These are phyloP conservation scores for Penicillium herquei DNA, from an alignment of 495 filamentous ascomycete genomes.

Conservation along the genomic window DNA sequence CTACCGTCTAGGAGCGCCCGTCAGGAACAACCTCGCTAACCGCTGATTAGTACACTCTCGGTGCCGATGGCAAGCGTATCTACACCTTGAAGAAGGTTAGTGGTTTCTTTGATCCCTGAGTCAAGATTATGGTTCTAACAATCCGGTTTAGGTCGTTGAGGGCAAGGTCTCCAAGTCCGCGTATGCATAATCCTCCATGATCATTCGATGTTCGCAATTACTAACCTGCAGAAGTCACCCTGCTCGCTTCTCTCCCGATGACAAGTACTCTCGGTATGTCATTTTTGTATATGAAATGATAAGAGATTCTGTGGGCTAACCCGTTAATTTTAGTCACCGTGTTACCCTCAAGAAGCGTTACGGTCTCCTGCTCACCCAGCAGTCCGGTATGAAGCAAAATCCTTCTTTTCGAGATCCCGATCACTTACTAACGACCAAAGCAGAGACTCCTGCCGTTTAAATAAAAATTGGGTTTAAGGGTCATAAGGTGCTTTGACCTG, in stretches of 20 bases:
- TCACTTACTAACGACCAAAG: slow-evolving; percentile 13
- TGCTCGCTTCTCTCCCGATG: slow-evolving; percentile 94
- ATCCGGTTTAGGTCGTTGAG: slow-evolving; percentile 35
- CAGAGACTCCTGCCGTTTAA: slow-evolving; percentile 26
- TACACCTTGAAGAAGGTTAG: slow-evolving; percentile 65
- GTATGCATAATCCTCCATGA: slow-evolving; percentile 4
- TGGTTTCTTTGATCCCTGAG: neutral
- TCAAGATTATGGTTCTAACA: slow-evolving; percentile 28
- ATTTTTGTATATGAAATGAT: neutral
- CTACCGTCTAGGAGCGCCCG: slow-evolving; percentile 2
- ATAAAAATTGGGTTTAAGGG: slow-evolving; percentile 27
- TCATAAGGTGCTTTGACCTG: slow-evolving; percentile 22
- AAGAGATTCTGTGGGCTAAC: slow-evolving; percentile 11
- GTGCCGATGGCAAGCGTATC: slow-evolving; percentile 71
- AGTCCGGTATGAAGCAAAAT: slow-evolving; percentile 45
- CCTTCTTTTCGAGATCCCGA: neutral
- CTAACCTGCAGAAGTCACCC: slow-evolving; percentile 57
- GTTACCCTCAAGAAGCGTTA: slow-evolving; percentile 92
- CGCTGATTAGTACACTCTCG: slow-evolving; percentile 65
- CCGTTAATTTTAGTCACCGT: slow-evolving; percentile 60
- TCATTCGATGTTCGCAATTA: neutral
- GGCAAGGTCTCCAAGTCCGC: slow-evolving; percentile 90
- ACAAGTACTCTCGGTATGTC: slow-evolving; percentile 85
- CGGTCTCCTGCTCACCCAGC: slow-evolving; percentile 79
- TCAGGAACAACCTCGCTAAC: slow-evolving; percentile 12